phyloP scores from a whole-genome alignment of 2,329 filamentous ascomycete species.

The Diaporthe australafricana region DNA sequence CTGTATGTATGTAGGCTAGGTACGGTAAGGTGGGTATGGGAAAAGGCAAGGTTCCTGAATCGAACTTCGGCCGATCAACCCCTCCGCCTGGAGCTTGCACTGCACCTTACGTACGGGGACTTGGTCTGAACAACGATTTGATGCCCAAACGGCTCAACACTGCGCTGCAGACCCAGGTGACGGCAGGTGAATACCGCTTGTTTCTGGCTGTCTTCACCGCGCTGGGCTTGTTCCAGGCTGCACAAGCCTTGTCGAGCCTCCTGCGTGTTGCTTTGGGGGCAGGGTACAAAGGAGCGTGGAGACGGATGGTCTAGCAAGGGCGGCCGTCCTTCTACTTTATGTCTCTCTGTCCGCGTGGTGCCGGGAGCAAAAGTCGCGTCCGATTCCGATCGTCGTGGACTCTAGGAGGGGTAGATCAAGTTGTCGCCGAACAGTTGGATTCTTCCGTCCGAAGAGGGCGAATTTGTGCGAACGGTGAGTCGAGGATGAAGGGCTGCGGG shows the following conservation, averaged over 20 bases:
- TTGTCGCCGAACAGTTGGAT: not conserved
- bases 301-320: slow-evolving; percentile 13
- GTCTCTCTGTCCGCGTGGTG: slow-evolving; percentile 11
- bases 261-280: slow-evolving; percentile 1
- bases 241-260: slow-evolving; percentile 32
- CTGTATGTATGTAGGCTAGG: not conserved
- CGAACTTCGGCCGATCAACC: slow-evolving; percentile 33
- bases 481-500: slow-evolving; percentile 23
- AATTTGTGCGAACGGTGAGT: not conserved
- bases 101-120: slow-evolving; percentile 19
- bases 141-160: slow-evolving; percentile 10
- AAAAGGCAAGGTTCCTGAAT: slow-evolving; percentile 34
- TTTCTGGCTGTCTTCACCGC: not conserved
- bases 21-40: not conserved
- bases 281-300: slow-evolving; percentile 35
- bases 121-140: not conserved
- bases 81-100: slow-evolving; percentile 28
- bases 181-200: not conserved
- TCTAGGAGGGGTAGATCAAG: not conserved
- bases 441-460: not conserved
- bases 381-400: not conserved
- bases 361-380: not conserved
- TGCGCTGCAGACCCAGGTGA: not conserved
- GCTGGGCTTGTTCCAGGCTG: slow-evolving; percentile 10
- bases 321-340: slow-evolving; percentile 5